These are phyloP conservation scores for Fistulifera solaris DNA, from an alignment of 108 stramenopile species.

Conservation along the genomic window DNA sequence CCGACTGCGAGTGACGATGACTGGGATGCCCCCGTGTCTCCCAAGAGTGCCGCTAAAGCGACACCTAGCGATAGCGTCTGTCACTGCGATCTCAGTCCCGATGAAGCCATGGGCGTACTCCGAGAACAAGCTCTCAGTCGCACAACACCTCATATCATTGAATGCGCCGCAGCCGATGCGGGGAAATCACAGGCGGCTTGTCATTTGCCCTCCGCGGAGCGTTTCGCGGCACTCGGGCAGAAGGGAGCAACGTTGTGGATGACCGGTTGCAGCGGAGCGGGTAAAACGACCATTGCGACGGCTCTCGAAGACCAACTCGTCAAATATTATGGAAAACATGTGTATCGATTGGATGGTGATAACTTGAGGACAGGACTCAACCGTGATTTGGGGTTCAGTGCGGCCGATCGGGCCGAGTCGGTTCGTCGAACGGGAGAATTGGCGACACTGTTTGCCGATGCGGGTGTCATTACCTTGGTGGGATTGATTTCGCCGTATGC, in stretches of 20 bases:
- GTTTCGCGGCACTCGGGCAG: slow-evolving; percentile 88
- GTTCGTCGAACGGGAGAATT: slow-evolving; percentile 96
- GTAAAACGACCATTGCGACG: slow-evolving; percentile 97
- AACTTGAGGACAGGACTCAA: slow-evolving; percentile 94
- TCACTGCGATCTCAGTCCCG: slow-evolving; percentile 10
- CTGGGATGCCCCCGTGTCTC: neutral
- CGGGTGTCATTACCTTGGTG: slow-evolving; percentile 94
- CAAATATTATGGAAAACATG: slow-evolving; percentile 90
- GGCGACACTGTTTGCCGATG: slow-evolving; percentile 91
- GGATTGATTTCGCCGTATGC: slow-evolving; percentile 94
- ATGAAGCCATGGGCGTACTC: slow-evolving; percentile 54
- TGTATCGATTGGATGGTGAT: slow-evolving; percentile 96
- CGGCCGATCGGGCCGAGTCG: slow-evolving; percentile 90
- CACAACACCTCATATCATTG: slow-evolving; percentile 96
- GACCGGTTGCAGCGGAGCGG: slow-evolving; percentile 92
- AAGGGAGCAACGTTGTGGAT: slow-evolving; percentile 99
- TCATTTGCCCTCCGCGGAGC: slow-evolving; percentile 76
- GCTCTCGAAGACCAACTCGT: slow-evolving; percentile 93
- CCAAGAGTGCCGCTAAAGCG: slow-evolving; percentile 10
- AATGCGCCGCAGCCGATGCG: slow-evolving; percentile 84
- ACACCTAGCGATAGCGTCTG: neutral
- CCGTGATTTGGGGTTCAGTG: slow-evolving; percentile 90
- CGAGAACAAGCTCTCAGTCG: slow-evolving; percentile 63
- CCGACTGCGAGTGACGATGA: neutral
- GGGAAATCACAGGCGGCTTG: slow-evolving; percentile 90